phyloP scores from a whole-genome alignment of 371 early-diverging fungal species.

The Rhizomucor pusillus region DNA sequence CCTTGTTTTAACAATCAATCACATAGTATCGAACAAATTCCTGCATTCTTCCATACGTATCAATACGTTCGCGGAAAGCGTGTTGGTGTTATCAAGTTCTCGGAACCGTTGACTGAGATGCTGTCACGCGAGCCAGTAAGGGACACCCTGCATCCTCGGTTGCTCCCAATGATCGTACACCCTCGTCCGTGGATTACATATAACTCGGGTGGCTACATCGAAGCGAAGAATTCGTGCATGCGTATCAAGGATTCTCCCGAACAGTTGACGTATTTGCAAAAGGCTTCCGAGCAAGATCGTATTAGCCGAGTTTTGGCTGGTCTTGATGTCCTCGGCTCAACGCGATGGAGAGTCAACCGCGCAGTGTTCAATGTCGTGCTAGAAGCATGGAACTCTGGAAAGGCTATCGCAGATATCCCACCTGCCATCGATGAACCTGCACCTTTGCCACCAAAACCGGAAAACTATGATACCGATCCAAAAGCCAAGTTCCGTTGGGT shows the following conservation, averaged over 20 bases:
- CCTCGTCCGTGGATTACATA: conserved; percentile 94
- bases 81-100: conserved; percentile 74
- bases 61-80: conserved; percentile 61
- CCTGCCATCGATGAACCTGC: conserved; percentile 33
- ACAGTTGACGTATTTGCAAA: conserved; percentile 74
- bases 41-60: conserved; percentile 84
- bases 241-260: conserved; percentile 76
- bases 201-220: conserved; percentile 90
- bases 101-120: conserved; percentile 69
- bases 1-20: background rate
- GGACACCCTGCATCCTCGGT: conserved; percentile 70
- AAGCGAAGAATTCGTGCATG: conserved; percentile 67
- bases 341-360: conserved; percentile 89
- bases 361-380: conserved; percentile 75
- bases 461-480: conserved; percentile 64
- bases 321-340: conserved; percentile 89
- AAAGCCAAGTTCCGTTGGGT: conserved; percentile 61
- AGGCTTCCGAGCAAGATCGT: conserved; percentile 78
- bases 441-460: conserved; percentile 63
- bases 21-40: conserved; percentile 52
- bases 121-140: conserved; percentile 63
- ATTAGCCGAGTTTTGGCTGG: conserved; percentile 70
- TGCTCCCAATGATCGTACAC: conserved; percentile 93
- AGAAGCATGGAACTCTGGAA: conserved; percentile 89
- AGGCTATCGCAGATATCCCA: conserved; percentile 71